phyloP scores from a whole-genome alignment of 2,329 filamentous ascomycete species.

The Elsinoe australis region DNA sequence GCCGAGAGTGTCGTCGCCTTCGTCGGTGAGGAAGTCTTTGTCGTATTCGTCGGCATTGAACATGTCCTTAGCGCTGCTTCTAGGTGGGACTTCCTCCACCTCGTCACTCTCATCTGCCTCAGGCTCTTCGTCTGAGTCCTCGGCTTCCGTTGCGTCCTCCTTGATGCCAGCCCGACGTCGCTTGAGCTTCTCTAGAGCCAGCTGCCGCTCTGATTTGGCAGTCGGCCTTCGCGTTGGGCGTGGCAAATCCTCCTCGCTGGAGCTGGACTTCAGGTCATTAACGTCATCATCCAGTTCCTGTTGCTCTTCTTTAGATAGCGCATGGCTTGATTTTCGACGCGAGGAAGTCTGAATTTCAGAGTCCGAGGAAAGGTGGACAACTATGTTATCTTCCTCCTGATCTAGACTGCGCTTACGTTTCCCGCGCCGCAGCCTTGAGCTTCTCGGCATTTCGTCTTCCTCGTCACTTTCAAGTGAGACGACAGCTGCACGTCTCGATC shows the following conservation, averaged over 20 bases:
- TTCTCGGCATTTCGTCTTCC: conserved; percentile 23
- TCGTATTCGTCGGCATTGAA: conserved; percentile 50
- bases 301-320: conserved; percentile 28
- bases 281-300: conserved; percentile 42
- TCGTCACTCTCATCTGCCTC: conserved; percentile 23
- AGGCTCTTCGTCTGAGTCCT: conserved; percentile 22
- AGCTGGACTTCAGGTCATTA: conserved; percentile 35
- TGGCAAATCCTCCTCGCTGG: conserved; percentile 24
- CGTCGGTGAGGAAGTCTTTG: conserved; percentile 56
- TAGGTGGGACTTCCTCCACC: conserved; percentile 25
- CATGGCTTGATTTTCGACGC: conserved; percentile 2
- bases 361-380: not conserved
- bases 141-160: conserved; percentile 22
- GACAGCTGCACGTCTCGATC: conserved; percentile 5
- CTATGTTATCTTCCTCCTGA: conserved; percentile 1
- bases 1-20: conserved; percentile 50
- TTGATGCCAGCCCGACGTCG: conserved; percentile 31
- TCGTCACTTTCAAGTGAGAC: conserved; percentile 21
- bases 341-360: not conserved
- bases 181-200: conserved; percentile 40
- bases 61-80: conserved; percentile 30
- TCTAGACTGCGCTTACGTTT: not conserved
- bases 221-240: conserved; percentile 27
- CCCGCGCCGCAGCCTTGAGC: conserved; percentile 19
- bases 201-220: conserved; percentile 31